Evolutionary conservation across 805 yeast genomes (phyloP).

Genomic region (Brettanomyces nanus): DNA sequence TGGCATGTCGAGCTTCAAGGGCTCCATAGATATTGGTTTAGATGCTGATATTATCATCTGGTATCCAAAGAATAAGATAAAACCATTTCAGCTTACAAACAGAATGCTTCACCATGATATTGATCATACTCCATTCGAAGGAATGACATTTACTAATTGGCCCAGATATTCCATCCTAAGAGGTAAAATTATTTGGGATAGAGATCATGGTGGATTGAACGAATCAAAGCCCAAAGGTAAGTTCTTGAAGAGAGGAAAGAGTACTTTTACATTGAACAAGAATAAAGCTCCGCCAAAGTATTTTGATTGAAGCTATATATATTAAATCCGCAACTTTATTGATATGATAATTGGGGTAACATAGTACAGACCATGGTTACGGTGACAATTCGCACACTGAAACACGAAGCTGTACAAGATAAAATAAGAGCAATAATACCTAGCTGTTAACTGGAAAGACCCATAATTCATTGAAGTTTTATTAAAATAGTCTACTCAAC

Average conservation of each 20-base stretch:
- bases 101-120: conserved; percentile 28
- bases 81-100: conserved; percentile 21
- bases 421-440: background rate
- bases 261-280: conserved; percentile 1
- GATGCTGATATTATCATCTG: conserved; percentile 43
- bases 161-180: conserved; percentile 36
- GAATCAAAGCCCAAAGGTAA: conserved; percentile 15
- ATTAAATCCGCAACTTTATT: too few relatives aligned
- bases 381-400: too few relatives aligned
- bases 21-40: conserved; percentile 35
- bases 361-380: too few relatives aligned
- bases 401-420: too few relatives aligned
- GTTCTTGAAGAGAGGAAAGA: conserved; percentile 22
- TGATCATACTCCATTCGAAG: conserved; percentile 34
- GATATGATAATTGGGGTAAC: too few relatives aligned
- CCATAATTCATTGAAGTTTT: too few relatives aligned
- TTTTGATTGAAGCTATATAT: conserved; percentile 2
- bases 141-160: conserved; percentile 35
- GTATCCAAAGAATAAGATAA: conserved; percentile 32
- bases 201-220: conserved; percentile 16
- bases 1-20: conserved; percentile 34
- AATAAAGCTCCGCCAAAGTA: conserved; percentile 3
- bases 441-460: too few relatives aligned
- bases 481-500: background rate
- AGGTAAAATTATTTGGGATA: conserved; percentile 29